Conservation (phyloP, 176 grass and related monocot species). For the Cymbopogon citratus region DNA sequence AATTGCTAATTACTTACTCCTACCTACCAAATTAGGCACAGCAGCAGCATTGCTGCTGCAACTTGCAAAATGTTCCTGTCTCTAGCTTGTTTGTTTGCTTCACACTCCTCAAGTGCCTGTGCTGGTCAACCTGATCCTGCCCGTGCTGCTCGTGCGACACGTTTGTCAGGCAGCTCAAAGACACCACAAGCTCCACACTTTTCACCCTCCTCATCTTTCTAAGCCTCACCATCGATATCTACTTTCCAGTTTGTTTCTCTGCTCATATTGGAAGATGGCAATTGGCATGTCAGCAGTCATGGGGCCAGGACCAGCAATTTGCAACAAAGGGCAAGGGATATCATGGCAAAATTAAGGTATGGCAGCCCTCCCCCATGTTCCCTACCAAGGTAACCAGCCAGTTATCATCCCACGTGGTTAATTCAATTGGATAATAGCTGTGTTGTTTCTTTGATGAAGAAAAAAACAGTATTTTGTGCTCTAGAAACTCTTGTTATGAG, state of each 20-base stretch:
- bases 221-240: background rate
- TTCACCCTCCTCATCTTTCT: background rate
- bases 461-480: background rate
- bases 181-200: background rate
- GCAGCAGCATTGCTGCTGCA: background rate
- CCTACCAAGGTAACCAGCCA: background rate
- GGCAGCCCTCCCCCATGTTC: background rate
- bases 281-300: background rate
- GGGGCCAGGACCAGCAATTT: background rate
- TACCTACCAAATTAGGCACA: background rate
- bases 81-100: background rate
- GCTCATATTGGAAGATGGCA: background rate
- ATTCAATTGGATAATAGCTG: background rate
- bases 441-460: background rate
- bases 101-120: background rate
- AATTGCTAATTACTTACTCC: background rate
- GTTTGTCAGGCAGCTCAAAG: background rate
- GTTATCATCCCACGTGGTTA: background rate
- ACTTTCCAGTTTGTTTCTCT: background rate
- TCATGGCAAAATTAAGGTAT: background rate
- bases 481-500: slow-evolving; percentile 12
- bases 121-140: background rate
- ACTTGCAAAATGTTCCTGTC: background rate
- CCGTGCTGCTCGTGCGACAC: background rate
- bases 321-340: background rate